Conservation (phyloP, 495 filamentous ascomycete genomes). For the Hypoxylon rickii region DNA sequence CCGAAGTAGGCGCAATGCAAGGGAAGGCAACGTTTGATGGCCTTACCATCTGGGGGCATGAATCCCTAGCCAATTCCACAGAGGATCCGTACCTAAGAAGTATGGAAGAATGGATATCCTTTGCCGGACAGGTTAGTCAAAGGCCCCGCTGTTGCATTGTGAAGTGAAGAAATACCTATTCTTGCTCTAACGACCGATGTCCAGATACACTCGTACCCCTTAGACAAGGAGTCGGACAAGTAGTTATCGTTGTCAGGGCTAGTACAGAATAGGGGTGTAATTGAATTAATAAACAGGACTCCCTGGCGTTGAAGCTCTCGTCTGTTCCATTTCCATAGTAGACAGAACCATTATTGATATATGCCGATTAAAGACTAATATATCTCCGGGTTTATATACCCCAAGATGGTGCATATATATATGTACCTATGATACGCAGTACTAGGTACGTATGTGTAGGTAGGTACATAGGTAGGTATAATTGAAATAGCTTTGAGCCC, state of each 20-base stretch:
- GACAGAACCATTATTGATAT: too few relatives aligned
- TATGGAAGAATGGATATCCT: constrained; percentile 81
- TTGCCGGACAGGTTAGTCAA: constrained; percentile 62
- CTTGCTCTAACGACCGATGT: background rate
- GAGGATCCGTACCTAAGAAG: constrained; percentile 63
- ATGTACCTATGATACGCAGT: too few relatives aligned
- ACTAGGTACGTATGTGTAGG: too few relatives aligned
- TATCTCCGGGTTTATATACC: too few relatives aligned
- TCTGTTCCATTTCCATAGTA: too few relatives aligned
- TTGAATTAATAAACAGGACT: background rate
- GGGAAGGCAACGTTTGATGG: constrained; percentile 76
- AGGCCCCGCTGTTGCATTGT: background rate
- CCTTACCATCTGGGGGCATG: constrained; percentile 84
- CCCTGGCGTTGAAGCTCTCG: too few relatives aligned
- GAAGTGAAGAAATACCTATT: too few relatives aligned
- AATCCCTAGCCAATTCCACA: constrained; percentile 50
- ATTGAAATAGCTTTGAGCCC: too few relatives aligned
- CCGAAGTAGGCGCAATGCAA: constrained; percentile 57
- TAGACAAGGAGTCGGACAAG: background rate
- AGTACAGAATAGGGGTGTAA: background rate
- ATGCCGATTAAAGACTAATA: too few relatives aligned
- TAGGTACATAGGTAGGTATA: too few relatives aligned
- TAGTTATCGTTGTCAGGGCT: background rate
- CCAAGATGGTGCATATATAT: too few relatives aligned
- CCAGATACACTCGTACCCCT: constrained; percentile 35